These are phyloP conservation scores for Kuraishia floccosa DNA, from an alignment of 805 yeast species.

Conservation along the genomic window DNA sequence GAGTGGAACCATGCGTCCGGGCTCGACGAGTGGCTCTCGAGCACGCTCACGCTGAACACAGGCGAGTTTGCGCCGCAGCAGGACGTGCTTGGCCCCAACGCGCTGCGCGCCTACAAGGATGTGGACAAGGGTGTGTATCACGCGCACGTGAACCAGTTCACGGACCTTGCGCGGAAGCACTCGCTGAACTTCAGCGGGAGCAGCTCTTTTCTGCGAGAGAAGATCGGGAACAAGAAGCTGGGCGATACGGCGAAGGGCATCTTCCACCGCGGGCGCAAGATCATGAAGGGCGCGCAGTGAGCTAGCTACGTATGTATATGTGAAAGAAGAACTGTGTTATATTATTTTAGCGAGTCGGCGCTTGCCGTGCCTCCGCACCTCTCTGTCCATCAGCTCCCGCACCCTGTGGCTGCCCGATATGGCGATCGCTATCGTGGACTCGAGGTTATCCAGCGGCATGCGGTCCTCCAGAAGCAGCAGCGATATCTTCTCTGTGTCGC, in stretches of 20 bases:
- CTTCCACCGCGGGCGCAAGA: too few relatives aligned
- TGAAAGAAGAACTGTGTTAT: too few relatives aligned
- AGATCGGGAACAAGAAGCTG: too few relatives aligned
- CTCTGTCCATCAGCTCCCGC: slow-evolving; percentile 76
- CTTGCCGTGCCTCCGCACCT: slow-evolving; percentile 68
- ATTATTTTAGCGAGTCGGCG: slow-evolving; percentile 36
- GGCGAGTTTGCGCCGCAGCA: slow-evolving; percentile 11
- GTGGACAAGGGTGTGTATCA: too few relatives aligned
- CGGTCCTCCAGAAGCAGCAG: slow-evolving; percentile 72
- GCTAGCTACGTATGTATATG: background rate
- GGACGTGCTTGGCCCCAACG: slow-evolving; percentile 40
- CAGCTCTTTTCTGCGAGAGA: too few relatives aligned
- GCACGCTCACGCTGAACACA: slow-evolving; percentile 13
- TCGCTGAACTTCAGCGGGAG: too few relatives aligned
- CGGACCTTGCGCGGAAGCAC: too few relatives aligned
- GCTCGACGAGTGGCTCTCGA: slow-evolving; percentile 37
- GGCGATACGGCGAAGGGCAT: too few relatives aligned
- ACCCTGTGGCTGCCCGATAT: slow-evolving; percentile 80
- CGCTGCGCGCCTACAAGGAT: slow-evolving; percentile 54
- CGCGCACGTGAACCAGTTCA: too few relatives aligned
- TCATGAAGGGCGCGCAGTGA: background rate
- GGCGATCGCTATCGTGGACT: slow-evolving; percentile 66
- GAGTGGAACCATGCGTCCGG: slow-evolving; percentile 38
- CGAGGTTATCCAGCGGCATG: slow-evolving; percentile 73
- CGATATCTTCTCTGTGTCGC: slow-evolving; percentile 70